Evolutionary conservation across 2,329 filamentous ascomycete genomes (phyloP).

Genomic region (Penicillium janthinellum): DNA sequence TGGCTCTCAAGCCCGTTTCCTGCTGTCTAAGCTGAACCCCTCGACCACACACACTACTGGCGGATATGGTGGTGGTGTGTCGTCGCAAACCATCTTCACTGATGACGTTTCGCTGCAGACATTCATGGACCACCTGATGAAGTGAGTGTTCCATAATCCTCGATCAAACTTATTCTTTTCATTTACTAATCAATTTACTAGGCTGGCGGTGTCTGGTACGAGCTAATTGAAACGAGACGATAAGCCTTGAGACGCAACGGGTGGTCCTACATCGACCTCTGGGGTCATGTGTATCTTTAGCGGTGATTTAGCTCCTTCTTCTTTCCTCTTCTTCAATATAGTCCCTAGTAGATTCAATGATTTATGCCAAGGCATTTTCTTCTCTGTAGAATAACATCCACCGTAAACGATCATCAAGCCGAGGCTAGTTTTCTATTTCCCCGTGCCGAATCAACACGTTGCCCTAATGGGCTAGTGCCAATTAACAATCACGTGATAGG

Average conservation of each 20-base stretch:
- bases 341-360: constrained; percentile 34
- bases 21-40: constrained; percentile 95
- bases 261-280: constrained; percentile 33
- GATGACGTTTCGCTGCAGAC: constrained; percentile 97
- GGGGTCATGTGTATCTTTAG: constrained; percentile 47
- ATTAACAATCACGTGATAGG: constrained; percentile 12
- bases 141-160: constrained; percentile 60
- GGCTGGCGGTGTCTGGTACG: constrained; percentile 54
- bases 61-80: constrained; percentile 85
- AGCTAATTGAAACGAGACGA: constrained; percentile 44
- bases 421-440: background rate
- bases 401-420: background rate
- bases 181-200: constrained; percentile 35
- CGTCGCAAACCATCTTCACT: constrained; percentile 97
- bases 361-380: constrained; percentile 24
- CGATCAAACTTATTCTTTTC: background rate
- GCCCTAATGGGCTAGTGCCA: constrained; percentile 10
- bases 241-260: constrained; percentile 38
- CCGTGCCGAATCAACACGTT: constrained; percentile 8
- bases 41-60: constrained; percentile 95
- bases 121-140: constrained; percentile 99
- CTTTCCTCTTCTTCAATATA: constrained; percentile 31
- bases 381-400: background rate
- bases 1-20: constrained; percentile 94
- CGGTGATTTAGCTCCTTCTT: constrained; percentile 36